Conservation (phyloP, 1,284 basidiomycete genomes). For the Microbotryum lychnidis-dioicae region DNA sequence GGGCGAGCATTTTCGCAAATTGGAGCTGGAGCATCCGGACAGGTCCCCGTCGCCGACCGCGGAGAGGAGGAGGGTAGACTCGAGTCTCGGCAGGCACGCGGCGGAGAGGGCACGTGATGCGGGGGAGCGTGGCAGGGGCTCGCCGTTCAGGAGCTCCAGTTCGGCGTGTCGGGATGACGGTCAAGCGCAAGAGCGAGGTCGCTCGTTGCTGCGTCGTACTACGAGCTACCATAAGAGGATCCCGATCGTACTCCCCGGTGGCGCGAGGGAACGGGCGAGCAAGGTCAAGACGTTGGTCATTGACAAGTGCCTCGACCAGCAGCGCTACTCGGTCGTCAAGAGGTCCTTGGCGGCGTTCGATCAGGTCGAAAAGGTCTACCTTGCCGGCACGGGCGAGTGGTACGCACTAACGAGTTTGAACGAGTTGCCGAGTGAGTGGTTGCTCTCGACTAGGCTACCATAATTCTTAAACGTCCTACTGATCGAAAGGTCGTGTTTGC, state of each 20-base stretch:
- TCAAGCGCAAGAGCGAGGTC: background rate
- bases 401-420: conserved; percentile 1
- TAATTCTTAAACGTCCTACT: no score
- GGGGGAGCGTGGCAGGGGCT: background rate
- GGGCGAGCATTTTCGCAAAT: background rate
- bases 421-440: background rate
- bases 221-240: background rate
- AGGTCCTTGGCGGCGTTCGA: background rate
- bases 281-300: conserved; percentile 1
- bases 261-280: background rate
- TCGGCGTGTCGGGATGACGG: background rate
- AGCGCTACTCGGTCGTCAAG: background rate
- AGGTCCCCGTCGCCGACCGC: background rate
- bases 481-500: no score
- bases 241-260: background rate
- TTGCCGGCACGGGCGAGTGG: background rate
- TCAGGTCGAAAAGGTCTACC: background rate
- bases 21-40: background rate
- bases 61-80: background rate
- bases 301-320: conserved; percentile 1
- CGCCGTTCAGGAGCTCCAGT: no score
- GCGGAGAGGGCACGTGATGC: background rate
- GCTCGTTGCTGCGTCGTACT: background rate
- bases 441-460: background rate
- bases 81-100: no score